These are phyloP conservation scores for Bassia scoparia DNA, from an alignment of 148 eudicot genomes.

Conservation along the genomic window DNA sequence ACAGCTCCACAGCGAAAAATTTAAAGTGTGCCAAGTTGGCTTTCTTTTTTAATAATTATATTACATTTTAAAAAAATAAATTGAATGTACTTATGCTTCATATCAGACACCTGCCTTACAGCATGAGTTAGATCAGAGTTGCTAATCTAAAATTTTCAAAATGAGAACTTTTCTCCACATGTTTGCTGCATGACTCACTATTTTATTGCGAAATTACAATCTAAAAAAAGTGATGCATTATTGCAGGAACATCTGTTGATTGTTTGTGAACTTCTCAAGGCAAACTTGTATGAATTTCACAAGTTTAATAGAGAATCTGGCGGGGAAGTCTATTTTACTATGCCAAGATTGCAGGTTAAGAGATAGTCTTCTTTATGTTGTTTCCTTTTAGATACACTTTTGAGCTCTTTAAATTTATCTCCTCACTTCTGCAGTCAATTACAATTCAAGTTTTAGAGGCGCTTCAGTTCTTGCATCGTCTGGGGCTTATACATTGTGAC, in stretches of 20 bases:
- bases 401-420: conserved; percentile 12
- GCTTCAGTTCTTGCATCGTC: conserved; percentile 82
- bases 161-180: not conserved
- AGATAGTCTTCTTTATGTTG: not conserved
- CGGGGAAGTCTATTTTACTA: conserved; percentile 98
- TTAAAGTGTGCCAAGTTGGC: too few relatives aligned
- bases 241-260: conserved; percentile 95
- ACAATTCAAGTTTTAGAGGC: conserved; percentile 94
- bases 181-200: not conserved
- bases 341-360: conserved; percentile 99
- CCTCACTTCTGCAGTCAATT: conserved; percentile 62
- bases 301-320: conserved; percentile 99
- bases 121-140: not conserved
- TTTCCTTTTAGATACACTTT: conserved; percentile 1
- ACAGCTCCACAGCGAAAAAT: too few relatives aligned
- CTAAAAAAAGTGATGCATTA: conserved; percentile 10
- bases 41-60: too few relatives aligned
- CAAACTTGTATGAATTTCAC: conserved; percentile 94
- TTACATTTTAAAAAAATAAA: too few relatives aligned
- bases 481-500: conserved; percentile 98
- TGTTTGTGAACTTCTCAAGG: conserved; percentile 98
- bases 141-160: not conserved
- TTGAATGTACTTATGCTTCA: too few relatives aligned
- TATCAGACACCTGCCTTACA: not conserved
- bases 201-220: not conserved